Percentiles rank a stretch among this genome's conserved stretches.
Conservation (phyloP, 1,284 basidiomycete genomes). For the Baeospora myosura region DNA sequence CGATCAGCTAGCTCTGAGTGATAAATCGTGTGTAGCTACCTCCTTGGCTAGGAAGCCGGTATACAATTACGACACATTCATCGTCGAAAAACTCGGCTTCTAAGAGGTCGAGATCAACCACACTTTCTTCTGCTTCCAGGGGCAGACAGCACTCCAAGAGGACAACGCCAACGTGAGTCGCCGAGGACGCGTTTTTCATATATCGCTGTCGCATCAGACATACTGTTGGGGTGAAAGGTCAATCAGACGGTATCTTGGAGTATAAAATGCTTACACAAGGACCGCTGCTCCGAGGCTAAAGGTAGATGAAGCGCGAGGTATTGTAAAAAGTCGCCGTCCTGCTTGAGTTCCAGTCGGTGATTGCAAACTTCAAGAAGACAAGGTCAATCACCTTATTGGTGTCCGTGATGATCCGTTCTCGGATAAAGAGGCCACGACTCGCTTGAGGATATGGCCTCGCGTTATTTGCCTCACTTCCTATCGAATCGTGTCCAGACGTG, state of each 20-base stretch:
- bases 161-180: constrained; percentile 33
- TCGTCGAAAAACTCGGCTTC: constrained; percentile 75
- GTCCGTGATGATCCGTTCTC: constrained; percentile 44
- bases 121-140: constrained; percentile 29
- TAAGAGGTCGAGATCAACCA: constrained; percentile 40
- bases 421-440: constrained; percentile 35
- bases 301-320: constrained; percentile 36
- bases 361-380: constrained; percentile 19
- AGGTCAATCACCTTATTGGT: constrained; percentile 37
- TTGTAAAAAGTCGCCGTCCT: constrained; percentile 37
- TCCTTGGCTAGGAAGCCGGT: constrained; percentile 34
- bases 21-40: constrained; percentile 37
- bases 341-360: constrained; percentile 14
- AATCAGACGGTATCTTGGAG: constrained; percentile 8
- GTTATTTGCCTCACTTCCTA: constrained; percentile 10
- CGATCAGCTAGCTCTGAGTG: constrained; percentile 17
- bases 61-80: constrained; percentile 55
- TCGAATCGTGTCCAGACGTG: constrained; percentile 27
- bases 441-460: too few species aligned
- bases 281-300: constrained; percentile 26
- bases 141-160: constrained; percentile 45
- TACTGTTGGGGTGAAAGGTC: constrained; percentile 31
- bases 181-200: constrained; percentile 29
- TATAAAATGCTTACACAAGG: constrained; percentile 23
- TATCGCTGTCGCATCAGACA: constrained; percentile 45